Conservation (phyloP, 805 yeast genomes). For the Yamadazyma phyllophila region DNA sequence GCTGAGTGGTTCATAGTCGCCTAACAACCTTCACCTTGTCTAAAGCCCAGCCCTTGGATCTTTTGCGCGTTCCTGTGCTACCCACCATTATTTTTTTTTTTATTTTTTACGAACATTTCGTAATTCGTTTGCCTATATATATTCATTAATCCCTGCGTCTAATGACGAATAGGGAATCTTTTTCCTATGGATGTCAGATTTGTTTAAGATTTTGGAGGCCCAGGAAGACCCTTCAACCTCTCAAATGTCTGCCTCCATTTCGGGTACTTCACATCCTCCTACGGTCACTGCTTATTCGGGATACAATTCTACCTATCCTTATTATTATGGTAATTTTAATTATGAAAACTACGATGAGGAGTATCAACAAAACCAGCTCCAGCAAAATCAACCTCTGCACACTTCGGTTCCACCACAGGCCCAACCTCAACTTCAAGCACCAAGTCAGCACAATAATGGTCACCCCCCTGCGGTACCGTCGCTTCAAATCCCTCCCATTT, state of each 20-base stretch:
- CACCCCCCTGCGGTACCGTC: not conserved
- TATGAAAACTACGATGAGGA: not conserved
- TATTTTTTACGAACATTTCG: conserved; percentile 7
- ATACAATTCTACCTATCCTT: not conserved
- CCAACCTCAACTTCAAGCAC: not conserved
- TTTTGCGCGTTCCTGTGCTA: conserved; percentile 1
- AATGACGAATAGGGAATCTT: not conserved
- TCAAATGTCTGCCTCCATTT: not conserved
- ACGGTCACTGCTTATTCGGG: not conserved
- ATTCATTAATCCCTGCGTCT: not conserved
- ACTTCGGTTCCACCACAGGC: not conserved
- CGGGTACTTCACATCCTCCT: not conserved
- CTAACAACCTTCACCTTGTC: not conserved
- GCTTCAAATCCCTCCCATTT: not conserved
- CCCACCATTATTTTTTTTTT: not conserved
- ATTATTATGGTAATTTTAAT: too few relatives aligned
- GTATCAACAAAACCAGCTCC: not conserved
- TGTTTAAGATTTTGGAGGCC: conserved; percentile 5
- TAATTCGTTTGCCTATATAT: conserved; percentile 1
- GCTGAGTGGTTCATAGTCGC: not conserved
- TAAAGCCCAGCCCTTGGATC: not conserved
- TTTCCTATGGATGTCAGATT: conserved; percentile 6
- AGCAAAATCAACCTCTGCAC: not conserved
- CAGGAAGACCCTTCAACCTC: conserved; percentile 1
- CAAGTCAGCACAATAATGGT: not conserved